Evolutionary conservation across 2,329 filamentous ascomycete genomes (phyloP), one percentile per base, ranked within the genome.

Genomic region (Alternaria infectoria): DNA sequence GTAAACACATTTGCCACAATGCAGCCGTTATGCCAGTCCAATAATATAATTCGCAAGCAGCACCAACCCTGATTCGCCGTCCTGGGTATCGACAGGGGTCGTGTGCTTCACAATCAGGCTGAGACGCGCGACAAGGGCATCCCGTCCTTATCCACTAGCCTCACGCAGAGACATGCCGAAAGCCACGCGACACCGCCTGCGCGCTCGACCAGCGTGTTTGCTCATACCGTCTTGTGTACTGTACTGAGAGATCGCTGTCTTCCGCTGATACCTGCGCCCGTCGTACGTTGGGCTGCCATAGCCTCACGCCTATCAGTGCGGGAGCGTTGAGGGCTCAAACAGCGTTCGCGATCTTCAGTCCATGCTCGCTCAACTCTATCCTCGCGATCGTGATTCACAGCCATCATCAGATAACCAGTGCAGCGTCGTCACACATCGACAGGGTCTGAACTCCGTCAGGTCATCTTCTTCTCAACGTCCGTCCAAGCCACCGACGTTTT

Each of bases 11-110:
- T 55, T 69, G 70, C 67, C 69, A 71, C 58, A 73, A 69, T 71
- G 59, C 62, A 65, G 63, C 67, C 61, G 64, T 62, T 54, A 65
- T 66, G 62, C 65, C 60, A 68, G 66, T 66, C 74, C 75, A 78
- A 77, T 76, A 69, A 71, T 65, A 75, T 72, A 77, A 75, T 73
- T 69, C 68, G 51, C 65, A 65, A 52, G 25, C 23, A 40, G 30
- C 15, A 36, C 54, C 52, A 25, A 9, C 28, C 47, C 64, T 73
- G 66, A 77, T 78, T 76, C 68, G 70, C 47, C 62, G 59, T 47
- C 52, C 28, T 8, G 8, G 6, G 13, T 40, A 52, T 52, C 9
- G 49, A 25, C 43, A 54, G 59, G 49, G 60, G 17, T 17, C 19
- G 50, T 23, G 55, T 56, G 40, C 59, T 36, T n/a, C 30, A 21